A percentile compares a stretch with the other conserved stretches of the same genome.
Evolutionary conservation across 2,329 filamentous ascomycete genomes (phyloP).

Genomic region (Epichloe hybrida): DNA sequence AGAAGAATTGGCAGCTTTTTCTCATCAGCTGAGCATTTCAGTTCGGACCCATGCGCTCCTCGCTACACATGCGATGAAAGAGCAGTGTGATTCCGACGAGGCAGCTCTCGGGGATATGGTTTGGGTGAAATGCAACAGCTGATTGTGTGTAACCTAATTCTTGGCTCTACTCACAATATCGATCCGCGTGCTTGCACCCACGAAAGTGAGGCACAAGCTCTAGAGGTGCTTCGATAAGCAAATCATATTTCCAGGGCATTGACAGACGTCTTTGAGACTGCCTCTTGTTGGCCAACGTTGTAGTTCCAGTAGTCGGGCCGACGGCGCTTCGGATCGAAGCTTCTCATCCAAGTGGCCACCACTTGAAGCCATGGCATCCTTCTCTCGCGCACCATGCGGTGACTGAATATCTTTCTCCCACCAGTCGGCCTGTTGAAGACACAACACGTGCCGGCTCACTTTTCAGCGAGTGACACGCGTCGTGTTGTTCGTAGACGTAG

Average conservation of each 20-base stretch:
- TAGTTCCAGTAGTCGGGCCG: conserved; percentile 53
- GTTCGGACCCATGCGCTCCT: conserved; percentile 29
- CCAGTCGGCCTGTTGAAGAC: conserved; percentile 31
- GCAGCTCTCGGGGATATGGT: conserved; percentile 13
- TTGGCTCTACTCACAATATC: conserved; percentile 25
- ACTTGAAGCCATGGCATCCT: conserved; percentile 43
- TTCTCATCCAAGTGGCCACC: conserved; percentile 55
- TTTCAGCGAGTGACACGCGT: conserved; percentile 34
- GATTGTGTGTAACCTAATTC: conserved; percentile 35
- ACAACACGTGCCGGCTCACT: conserved; percentile 26
- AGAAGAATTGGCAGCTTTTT: conserved; percentile 22
- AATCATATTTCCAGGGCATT: conserved; percentile 2
- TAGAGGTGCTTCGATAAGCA: not conserved
- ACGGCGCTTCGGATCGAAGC: conserved; percentile 60
- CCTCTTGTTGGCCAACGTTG: conserved; percentile 36
- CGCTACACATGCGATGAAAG: conserved; percentile 18
- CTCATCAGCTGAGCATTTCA: conserved; percentile 29
- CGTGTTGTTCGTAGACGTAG: conserved; percentile 33
- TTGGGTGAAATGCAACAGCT: conserved; percentile 23
- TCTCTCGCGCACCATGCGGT: conserved; percentile 39
- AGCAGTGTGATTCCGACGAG: conserved; percentile 32
- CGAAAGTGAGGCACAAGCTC: not conserved
- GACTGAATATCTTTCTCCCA: conserved; percentile 41
- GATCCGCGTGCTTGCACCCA: conserved; percentile 3
- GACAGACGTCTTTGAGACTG: conserved; percentile 21